A percentile compares a stretch with the other conserved stretches of the same genome.
phyloP scores from a whole-genome alignment of 192 early-diverging fungal species.

The Rhizophagus prolifer region DNA sequence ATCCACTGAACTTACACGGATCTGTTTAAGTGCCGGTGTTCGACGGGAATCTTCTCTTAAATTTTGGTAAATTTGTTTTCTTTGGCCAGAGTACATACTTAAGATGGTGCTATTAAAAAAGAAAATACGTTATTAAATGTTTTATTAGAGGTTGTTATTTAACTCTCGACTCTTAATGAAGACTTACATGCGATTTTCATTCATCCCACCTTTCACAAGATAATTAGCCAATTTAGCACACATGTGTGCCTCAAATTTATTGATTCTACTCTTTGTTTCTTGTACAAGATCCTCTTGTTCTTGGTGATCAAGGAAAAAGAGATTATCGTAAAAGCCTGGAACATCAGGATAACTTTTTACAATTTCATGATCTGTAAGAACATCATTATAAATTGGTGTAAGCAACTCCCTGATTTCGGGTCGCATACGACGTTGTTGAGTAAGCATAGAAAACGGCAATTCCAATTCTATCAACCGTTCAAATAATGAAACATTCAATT shows the following conservation, averaged over 20 bases:
- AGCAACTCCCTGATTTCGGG: constrained; percentile 53
- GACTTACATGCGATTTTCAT: constrained; percentile 32
- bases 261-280: constrained; percentile 37
- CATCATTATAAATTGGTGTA: constrained; percentile 48
- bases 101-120: constrained; percentile 45
- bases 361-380: constrained; percentile 43
- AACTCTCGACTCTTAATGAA: background rate
- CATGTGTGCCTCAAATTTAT: constrained; percentile 43
- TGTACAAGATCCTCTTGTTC: constrained; percentile 28
- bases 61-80: constrained; percentile 36
- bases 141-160: background rate
- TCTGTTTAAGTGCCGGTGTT: constrained; percentile 50
- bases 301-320: constrained; percentile 34
- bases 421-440: constrained; percentile 57
- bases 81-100: constrained; percentile 58
- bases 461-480: constrained; percentile 48
- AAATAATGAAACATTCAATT: constrained; percentile 54
- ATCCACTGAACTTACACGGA: constrained; percentile 92
- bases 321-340: constrained; percentile 47
- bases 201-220: constrained; percentile 37
- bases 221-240: constrained; percentile 36
- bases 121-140: background rate
- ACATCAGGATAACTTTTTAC: constrained; percentile 41
- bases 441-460: constrained; percentile 44
- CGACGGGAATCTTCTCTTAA: constrained; percentile 29